Conservation (phyloP, 768 basidiomycete species). For the Infundibulicybe gibba region DNA sequence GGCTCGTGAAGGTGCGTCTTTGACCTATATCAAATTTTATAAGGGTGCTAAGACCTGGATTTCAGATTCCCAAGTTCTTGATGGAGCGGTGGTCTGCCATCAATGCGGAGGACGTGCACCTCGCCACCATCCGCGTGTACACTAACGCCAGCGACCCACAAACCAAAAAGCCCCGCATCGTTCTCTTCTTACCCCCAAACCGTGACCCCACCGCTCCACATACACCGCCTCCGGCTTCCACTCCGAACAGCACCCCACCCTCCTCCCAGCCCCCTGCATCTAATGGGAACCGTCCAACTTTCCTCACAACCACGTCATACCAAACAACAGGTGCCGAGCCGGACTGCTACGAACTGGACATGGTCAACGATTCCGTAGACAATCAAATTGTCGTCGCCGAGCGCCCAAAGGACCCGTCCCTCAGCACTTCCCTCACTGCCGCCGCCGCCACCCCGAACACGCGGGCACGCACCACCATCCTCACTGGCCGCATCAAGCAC, state of each 20-base stretch:
- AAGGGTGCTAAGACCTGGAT: no score
- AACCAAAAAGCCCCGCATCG: conserved; percentile 53
- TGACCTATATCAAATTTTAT: no score
- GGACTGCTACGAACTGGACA: conserved; percentile 83
- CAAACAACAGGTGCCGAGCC: conserved; percentile 35
- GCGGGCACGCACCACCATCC: conserved; percentile 71
- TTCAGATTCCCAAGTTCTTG: conserved; percentile 80
- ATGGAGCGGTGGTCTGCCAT: conserved; percentile 82
- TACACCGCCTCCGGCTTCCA: conserved; percentile 8
- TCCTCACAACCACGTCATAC: conserved; percentile 29
- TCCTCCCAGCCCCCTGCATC: conserved; percentile 13
- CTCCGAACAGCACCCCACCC: no score
- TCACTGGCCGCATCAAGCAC: conserved; percentile 79
- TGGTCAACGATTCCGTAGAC: conserved; percentile 81
- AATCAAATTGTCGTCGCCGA: conserved; percentile 87
- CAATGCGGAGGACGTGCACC: conserved; percentile 68
- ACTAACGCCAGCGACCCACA: conserved; percentile 36
- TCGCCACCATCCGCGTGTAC: conserved; percentile 86
- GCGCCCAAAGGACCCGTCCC: conserved; percentile 60
- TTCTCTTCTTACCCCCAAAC: conserved; percentile 64
- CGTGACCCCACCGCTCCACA: conserved; percentile 31
- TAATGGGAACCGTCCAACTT: conserved; percentile 32
- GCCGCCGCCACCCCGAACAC: conserved; percentile 43
- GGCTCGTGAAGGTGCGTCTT: conserved; percentile 76
- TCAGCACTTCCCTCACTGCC: conserved; percentile 29